Evolutionary conservation across 2,329 filamentous ascomycete species (phyloP).

Genomic region (Cladosporium phlei): DNA sequence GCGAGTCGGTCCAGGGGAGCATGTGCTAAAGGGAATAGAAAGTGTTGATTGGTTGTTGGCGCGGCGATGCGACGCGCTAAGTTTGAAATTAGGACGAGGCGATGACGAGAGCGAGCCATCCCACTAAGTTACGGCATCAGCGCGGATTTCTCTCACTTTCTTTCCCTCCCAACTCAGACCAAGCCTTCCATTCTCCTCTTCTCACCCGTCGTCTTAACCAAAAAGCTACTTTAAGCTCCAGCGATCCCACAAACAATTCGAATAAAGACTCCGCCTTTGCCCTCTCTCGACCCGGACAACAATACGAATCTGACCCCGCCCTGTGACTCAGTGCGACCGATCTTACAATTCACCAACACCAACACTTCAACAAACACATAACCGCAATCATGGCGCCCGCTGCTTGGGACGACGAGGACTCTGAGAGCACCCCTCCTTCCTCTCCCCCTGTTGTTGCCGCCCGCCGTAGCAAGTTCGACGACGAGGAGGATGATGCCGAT

Average conservation of each 20-base stretch:
- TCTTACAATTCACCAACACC: not conserved
- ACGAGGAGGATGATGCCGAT: slow-evolving; percentile 82
- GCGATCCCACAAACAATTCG: not conserved
- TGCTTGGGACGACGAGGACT: slow-evolving; percentile 50
- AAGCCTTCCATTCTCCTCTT: not conserved
- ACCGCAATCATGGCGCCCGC: slow-evolving; percentile 32
- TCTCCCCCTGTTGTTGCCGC: slow-evolving; percentile 42
- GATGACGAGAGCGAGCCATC: too few relatives aligned
- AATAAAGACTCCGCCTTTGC: not conserved
- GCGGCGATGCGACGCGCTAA: too few relatives aligned
- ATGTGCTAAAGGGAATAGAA: too few relatives aligned
- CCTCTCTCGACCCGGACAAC: not conserved
- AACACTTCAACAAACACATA: slow-evolving; percentile 12
- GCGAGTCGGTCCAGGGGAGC: too few relatives aligned
- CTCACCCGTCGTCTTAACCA: not conserved
- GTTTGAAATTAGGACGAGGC: too few relatives aligned
- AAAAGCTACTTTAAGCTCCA: too few relatives aligned
- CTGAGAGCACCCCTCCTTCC: slow-evolving; percentile 46
- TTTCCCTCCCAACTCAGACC: not conserved
- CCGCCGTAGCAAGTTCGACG: slow-evolving; percentile 64
- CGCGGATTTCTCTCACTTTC: not conserved
- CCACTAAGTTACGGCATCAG: too few relatives aligned
- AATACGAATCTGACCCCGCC: slow-evolving; percentile 5
- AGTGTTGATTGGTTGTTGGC: too few relatives aligned
- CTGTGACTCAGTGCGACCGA: slow-evolving; percentile 8